A percentile compares a stretch with the other conserved stretches of the same genome.
Evolutionary conservation across 768 basidiomycete species (phyloP).

Genomic region (Tubosaeta sp.): DNA sequence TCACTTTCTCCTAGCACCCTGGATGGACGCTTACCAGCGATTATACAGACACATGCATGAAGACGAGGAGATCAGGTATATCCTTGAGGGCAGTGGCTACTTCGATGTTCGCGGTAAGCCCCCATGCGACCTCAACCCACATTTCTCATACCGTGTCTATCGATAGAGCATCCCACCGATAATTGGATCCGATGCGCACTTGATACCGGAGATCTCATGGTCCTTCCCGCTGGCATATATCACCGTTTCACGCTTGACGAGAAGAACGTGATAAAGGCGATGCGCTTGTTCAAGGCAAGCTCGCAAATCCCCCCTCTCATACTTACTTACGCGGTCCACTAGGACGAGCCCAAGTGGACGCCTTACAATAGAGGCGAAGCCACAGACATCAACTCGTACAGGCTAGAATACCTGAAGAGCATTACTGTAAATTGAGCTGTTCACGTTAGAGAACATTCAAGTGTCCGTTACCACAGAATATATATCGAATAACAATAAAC

Average conservation of each 20-base stretch:
- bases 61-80: constrained; percentile 92
- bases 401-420: constrained; percentile 56
- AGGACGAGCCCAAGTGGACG: constrained; percentile 93
- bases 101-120: constrained; percentile 84
- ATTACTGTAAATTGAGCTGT: constrained; percentile 35
- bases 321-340: constrained; percentile 1
- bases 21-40: neutral
- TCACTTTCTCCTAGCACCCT: neutral
- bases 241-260: constrained; percentile 92
- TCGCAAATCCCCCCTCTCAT: neutral
- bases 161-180: constrained; percentile 61
- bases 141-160: neutral
- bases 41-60: constrained; percentile 80
- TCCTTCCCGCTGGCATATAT: constrained; percentile 88
- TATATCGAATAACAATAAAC: constrained; percentile 10
- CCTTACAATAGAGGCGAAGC: constrained; percentile 61
- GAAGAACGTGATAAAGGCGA: constrained; percentile 64
- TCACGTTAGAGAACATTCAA: too few relatives aligned
- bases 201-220: constrained; percentile 74
- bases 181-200: constrained; percentile 81
- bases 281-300: constrained; percentile 80
- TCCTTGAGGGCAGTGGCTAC: constrained; percentile 82
- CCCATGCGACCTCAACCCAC: neutral
- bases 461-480: neutral
- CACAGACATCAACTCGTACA: constrained; percentile 62